These are phyloP conservation scores for Alternaria incomplexa DNA, from an alignment of 2,329 filamentous ascomycete species.

Conservation along the genomic window DNA sequence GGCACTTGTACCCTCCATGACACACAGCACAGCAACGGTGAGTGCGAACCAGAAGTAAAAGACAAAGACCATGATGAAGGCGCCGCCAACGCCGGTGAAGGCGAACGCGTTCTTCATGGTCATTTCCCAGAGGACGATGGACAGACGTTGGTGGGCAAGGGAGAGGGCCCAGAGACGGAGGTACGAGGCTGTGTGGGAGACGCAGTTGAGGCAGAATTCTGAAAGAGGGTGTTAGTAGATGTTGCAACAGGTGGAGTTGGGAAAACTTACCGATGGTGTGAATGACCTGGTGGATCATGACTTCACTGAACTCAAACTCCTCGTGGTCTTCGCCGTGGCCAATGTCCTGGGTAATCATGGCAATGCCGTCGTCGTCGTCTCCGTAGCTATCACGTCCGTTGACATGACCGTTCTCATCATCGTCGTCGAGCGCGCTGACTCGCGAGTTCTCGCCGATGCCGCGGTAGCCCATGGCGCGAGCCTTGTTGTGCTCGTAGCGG, in stretches of 20 bases:
- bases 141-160: conserved; percentile 96
- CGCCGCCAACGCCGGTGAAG: conserved; percentile 69
- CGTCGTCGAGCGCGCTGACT: conserved; percentile 88
- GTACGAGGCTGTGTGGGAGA: conserved; percentile 98
- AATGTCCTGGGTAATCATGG: conserved; percentile 88
- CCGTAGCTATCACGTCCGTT: conserved; percentile 69
- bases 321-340: conserved; percentile 77
- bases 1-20: conserved; percentile 95
- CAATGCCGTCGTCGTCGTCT: conserved; percentile 80
- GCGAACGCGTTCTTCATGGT: conserved; percentile 80
- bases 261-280: conserved; percentile 94
- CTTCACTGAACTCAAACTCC: conserved; percentile 95
- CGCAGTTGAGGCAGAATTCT: conserved; percentile 99
- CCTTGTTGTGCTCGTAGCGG: conserved; percentile 89
- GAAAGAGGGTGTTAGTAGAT: conserved; percentile 27
- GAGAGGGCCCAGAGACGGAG: conserved; percentile 98
- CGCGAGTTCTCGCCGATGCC: conserved; percentile 88
- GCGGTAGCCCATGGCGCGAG: conserved; percentile 86
- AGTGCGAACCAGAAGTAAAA: conserved; percentile 93
- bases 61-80: conserved; percentile 79
- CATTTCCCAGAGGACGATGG: conserved; percentile 95
- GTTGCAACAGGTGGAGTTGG: too few relatives aligned
- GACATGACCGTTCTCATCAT: conserved; percentile 72
- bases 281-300: conserved; percentile 99
- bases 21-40: conserved; percentile 78